These are phyloP conservation scores for Euphorbia corollata DNA, from an alignment of 441 rosid genomes.

Conservation along the genomic window DNA sequence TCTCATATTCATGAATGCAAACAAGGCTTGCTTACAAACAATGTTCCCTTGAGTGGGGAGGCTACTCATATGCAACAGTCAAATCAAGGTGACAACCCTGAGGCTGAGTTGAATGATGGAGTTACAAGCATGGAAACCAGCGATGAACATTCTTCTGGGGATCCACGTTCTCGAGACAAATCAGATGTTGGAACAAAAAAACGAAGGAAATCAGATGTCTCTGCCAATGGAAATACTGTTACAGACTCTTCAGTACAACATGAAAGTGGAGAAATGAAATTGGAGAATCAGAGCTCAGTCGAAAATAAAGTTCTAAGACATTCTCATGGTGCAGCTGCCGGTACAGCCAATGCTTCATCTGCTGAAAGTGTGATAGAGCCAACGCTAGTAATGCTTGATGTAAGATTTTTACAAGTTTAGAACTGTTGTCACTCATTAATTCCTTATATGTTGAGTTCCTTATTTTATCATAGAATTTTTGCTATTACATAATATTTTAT, in stretches of 20 bases:
- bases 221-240: slow-evolving; percentile 46
- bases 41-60: slow-evolving; percentile 33
- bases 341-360: slow-evolving; percentile 62
- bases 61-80: slow-evolving; percentile 35
- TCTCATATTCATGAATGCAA: slow-evolving; percentile 28
- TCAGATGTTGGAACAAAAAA: slow-evolving; percentile 59
- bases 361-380: slow-evolving; percentile 96
- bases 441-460: background rate
- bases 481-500: background rate
- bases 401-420: slow-evolving; percentile 21
- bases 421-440: background rate
- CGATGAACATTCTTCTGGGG: slow-evolving; percentile 47
- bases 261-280: slow-evolving; percentile 45
- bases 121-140: slow-evolving; percentile 52
- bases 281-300: slow-evolving; percentile 40
- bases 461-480: background rate
- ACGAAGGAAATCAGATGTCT: slow-evolving; percentile 35
- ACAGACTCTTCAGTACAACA: slow-evolving; percentile 36
- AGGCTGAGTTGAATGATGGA: slow-evolving; percentile 39
- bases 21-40: slow-evolving; percentile 27
- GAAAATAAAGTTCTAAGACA: slow-evolving; percentile 47
- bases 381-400: slow-evolving; percentile 97
- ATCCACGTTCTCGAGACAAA: slow-evolving; percentile 39
- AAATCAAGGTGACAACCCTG: slow-evolving; percentile 46
- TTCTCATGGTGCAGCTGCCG: slow-evolving; percentile 37